Evolutionary conservation across 495 filamentous ascomycete species (phyloP), one percentile per base, ranked within the genome.

Genomic region (Neurospora sp.): DNA sequence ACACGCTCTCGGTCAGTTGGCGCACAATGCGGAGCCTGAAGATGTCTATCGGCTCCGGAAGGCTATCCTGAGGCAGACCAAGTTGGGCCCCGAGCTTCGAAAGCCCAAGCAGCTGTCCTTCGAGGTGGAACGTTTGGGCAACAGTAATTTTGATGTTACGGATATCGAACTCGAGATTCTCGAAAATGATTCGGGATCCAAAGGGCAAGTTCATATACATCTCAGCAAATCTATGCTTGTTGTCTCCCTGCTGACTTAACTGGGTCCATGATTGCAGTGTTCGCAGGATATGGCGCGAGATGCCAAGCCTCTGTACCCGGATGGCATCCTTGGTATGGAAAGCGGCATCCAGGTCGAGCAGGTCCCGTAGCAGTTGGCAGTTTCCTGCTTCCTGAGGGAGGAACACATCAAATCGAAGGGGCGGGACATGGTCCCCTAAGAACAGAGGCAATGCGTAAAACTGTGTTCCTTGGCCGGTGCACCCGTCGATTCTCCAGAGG

Each of bases 321-420:
- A 73, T 70, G 10, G 76, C 73, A 44, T 86, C 85, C 72, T 85
- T 86, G 68, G 82, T 86, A 73, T 86, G 84, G 44, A 85, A 86
- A 41, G 83, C 83, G 38, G 76, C 77, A 14, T 82, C 75, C 6
- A 85, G 75, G 70, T 84, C 81, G 41, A 86, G 79, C 39, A 85
- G 76, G 71, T 83, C 76, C 71, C 85, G 83, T 48, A 86, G 76
- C 22, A 74, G 70, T 18, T 72, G 72, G 5, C 78, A 76, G 14
- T 44, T 61, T 2, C 72, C 73, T 4, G 83, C 80, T 44, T 80
- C 77, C 70, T 85, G 81, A 18, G 83, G 81, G 37, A 86, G 78
- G 78, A 85, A 86, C 35, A 85, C 83, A 73, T 86, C 85, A 73
- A 86, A 81, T 38, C 84, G 84, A 74, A 85, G 77, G 1, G 84